Percentiles rank a stretch among this genome's conserved stretches.
Evolutionary conservation across 371 early-diverging fungal genomes (phyloP).

Genomic region (Mucor circinelloides): DNA sequence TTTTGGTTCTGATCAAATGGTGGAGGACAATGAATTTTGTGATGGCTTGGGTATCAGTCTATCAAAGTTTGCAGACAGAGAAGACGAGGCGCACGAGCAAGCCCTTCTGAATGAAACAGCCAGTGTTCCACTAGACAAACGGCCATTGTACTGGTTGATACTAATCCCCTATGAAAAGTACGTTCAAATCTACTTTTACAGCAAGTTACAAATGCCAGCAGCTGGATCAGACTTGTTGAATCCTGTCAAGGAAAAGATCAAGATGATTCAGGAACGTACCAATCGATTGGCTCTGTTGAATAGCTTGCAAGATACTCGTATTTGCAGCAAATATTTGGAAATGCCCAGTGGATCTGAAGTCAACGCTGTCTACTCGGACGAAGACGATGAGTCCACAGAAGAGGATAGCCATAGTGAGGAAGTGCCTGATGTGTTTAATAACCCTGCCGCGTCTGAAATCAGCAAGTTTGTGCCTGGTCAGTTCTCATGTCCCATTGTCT

Average conservation of each 20-base stretch:
- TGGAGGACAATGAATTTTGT: constrained; percentile 32
- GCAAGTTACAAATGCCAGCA: constrained; percentile 53
- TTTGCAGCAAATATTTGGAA: constrained; percentile 75
- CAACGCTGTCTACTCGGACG: constrained; percentile 24
- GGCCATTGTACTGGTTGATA: constrained; percentile 69
- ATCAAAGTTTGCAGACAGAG: not conserved
- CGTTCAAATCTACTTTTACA: constrained; percentile 72
- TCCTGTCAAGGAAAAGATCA: constrained; percentile 56
- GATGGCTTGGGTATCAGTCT: constrained; percentile 47
- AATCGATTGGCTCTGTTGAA: constrained; percentile 68
- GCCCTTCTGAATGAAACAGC: not conserved
- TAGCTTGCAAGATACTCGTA: constrained; percentile 66
- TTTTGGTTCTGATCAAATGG: not conserved
- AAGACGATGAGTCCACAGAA: constrained; percentile 41
- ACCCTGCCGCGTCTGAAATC: not conserved
- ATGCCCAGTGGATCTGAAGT: constrained; percentile 35
- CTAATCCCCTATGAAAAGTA: constrained; percentile 54
- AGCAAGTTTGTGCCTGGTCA: constrained; percentile 59
- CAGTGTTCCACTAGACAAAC: constrained; percentile 7
- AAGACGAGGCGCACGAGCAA: constrained; percentile 3
- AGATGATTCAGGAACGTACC: constrained; percentile 61
- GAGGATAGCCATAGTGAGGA: constrained; percentile 39
- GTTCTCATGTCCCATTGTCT: constrained; percentile 74
- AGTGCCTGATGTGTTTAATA: constrained; percentile 10
- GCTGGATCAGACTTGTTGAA: constrained; percentile 52